phyloP scores from a whole-genome alignment of 169 alveolate genomes.

The Ichthyophthirius multifiliis region DNA sequence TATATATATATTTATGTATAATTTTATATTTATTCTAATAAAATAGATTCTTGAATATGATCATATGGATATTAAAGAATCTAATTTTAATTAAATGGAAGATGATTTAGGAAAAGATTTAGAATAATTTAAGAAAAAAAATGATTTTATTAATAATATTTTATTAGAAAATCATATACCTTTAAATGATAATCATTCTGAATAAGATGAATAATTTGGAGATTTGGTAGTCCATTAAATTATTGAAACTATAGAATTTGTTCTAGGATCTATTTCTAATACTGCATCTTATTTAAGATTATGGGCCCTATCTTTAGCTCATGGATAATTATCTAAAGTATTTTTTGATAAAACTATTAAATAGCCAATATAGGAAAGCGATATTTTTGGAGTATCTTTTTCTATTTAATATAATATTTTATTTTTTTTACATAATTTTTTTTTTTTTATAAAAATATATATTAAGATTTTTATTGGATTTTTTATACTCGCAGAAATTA shows the following conservation, averaged over 20 bases:
- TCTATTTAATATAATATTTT: background rate
- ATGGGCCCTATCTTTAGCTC: constrained; percentile 83
- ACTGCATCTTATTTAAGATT: constrained; percentile 79
- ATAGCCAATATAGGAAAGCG: constrained; percentile 35
- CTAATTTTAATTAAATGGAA: background rate
- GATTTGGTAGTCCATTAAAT: constrained; percentile 71
- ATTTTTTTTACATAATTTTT: background rate
- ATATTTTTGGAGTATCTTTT: constrained; percentile 11
- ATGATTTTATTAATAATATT: background rate
- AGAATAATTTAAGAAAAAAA: background rate
- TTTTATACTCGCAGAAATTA: constrained; percentile 89
- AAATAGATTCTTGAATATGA: background rate
- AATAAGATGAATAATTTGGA: constrained; percentile 51
- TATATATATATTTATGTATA: no score
- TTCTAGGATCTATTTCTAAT: constrained; percentile 70
- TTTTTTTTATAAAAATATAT: background rate
- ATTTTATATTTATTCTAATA: background rate
- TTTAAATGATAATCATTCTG: background rate
- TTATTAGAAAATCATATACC: background rate
- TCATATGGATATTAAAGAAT: background rate
- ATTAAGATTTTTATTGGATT: constrained; percentile 48
- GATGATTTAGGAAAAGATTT: constrained; percentile 1
- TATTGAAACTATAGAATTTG: constrained; percentile 78
- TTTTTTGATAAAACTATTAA: constrained; percentile 63
- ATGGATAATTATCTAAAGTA: constrained; percentile 75